These are phyloP conservation scores for Mycena amicta DNA, from an alignment of 768 basidiomycete species.

Conservation along the genomic window DNA sequence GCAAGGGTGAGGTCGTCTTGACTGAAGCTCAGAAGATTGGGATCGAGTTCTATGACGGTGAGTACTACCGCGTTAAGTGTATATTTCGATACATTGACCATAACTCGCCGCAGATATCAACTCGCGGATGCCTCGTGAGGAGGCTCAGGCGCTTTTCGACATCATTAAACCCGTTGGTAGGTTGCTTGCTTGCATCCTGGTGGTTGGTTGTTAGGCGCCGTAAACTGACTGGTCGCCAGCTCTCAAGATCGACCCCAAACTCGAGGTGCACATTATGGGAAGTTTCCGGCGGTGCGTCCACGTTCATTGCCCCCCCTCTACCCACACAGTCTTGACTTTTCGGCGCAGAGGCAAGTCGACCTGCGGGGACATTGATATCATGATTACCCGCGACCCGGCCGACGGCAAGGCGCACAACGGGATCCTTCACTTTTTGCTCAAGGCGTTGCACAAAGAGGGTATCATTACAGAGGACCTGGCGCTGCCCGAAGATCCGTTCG, in stretches of 20 bases:
- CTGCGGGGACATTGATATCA: slow-evolving; percentile 91
- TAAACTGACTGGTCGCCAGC: slow-evolving; percentile 44
- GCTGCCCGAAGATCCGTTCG: slow-evolving; percentile 64
- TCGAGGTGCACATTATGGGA: slow-evolving; percentile 89
- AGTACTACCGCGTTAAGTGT: too few relatives aligned
- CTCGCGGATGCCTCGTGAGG: slow-evolving; percentile 79
- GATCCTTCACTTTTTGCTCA: slow-evolving; percentile 63
- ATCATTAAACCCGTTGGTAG: slow-evolving; percentile 72
- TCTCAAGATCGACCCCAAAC: slow-evolving; percentile 64
- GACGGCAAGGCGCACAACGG: slow-evolving; percentile 81
- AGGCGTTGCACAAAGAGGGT: slow-evolving; percentile 52
- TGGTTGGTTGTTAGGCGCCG: not conserved
- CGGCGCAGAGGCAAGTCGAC: slow-evolving; percentile 69
- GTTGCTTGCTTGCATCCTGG: too few relatives aligned
- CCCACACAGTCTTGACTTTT: too few relatives aligned
- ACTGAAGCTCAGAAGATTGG: slow-evolving; percentile 67
- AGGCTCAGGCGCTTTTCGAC: slow-evolving; percentile 75
- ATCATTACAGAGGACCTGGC: slow-evolving; percentile 84
- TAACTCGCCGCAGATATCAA: slow-evolving; percentile 65
- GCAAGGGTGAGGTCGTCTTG: slow-evolving; percentile 65
- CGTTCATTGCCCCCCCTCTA: not conserved
- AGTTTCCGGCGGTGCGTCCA: slow-evolving; percentile 71
- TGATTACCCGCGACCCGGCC: slow-evolving; percentile 73
- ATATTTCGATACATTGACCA: not conserved
- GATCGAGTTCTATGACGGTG: slow-evolving; percentile 70